phyloP scores from a whole-genome alignment of 768 basidiomycete species.

The Pleurotus ostreatus region DNA sequence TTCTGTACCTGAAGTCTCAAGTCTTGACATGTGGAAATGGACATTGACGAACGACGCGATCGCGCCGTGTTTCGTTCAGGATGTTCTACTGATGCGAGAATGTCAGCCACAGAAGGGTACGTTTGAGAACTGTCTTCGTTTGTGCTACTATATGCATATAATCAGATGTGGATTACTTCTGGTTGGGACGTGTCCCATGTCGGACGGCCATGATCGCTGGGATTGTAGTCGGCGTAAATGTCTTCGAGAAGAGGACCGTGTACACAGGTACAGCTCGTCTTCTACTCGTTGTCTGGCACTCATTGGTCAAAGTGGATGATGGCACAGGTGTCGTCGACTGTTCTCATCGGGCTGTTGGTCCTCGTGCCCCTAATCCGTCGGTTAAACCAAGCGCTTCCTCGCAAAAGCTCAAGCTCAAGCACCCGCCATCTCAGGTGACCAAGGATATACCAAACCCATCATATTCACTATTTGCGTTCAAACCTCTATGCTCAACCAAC shows the following conservation, averaged over 20 bases:
- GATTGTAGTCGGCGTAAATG: slow-evolving; percentile 57
- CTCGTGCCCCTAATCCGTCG: slow-evolving; percentile 8
- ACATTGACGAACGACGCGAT: slow-evolving; percentile 51
- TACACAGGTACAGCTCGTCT: slow-evolving; percentile 47
- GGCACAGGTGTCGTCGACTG: slow-evolving; percentile 75
- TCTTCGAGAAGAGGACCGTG: slow-evolving; percentile 53
- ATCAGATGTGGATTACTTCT: slow-evolving; percentile 57
- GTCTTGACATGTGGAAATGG: slow-evolving; percentile 46
- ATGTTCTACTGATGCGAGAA: slow-evolving; percentile 45
- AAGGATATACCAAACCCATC: neutral
- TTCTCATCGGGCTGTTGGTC: slow-evolving; percentile 32
- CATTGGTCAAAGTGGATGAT: slow-evolving; percentile 57
- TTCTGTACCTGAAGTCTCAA: neutral
- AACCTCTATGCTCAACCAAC: neutral
- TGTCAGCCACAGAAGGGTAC: slow-evolving; percentile 25
- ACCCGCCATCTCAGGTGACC: neutral
- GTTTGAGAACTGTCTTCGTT: neutral
- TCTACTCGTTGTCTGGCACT: neutral
- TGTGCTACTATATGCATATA: slow-evolving; percentile 6
- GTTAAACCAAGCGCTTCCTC: too few relatives aligned
- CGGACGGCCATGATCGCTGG: slow-evolving; percentile 59
- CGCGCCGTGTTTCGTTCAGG: slow-evolving; percentile 51
- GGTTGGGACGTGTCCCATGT: slow-evolving; percentile 72
- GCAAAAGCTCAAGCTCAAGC: too few relatives aligned
- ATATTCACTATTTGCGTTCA: neutral